phyloP scores from a whole-genome alignment of 1,284 basidiomycete species.

The Trichosporon coremiiforme region DNA sequence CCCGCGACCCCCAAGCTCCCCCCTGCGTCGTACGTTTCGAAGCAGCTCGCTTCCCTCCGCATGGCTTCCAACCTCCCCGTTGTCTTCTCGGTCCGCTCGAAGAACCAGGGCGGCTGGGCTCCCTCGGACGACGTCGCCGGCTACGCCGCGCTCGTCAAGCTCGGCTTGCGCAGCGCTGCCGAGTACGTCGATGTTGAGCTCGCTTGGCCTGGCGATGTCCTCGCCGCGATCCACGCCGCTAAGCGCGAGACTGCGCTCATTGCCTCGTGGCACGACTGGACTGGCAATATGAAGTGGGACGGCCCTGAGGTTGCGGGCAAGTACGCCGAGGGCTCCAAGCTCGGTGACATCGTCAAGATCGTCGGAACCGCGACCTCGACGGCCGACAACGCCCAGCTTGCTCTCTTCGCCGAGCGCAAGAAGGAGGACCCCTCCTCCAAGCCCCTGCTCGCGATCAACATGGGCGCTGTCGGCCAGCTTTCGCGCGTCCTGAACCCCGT shows the following conservation, averaged over 20 bases:
- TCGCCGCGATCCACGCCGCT: conserved; percentile 64
- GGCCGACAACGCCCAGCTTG: conserved; percentile 78
- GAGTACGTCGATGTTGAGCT: conserved; percentile 95
- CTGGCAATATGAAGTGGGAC: conserved; percentile 81
- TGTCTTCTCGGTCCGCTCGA: conserved; percentile 87
- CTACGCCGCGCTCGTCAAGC: conserved; percentile 74
- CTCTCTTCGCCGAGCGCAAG: conserved; percentile 66
- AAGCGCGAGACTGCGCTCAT: conserved; percentile 81
- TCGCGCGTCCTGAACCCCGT: conserved; percentile 83
- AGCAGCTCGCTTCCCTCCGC: conserved; percentile 79
- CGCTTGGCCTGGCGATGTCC: conserved; percentile 67
- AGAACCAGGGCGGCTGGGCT: conserved; percentile 87
- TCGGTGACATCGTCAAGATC: conserved; percentile 90
- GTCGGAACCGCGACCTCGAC: conserved; percentile 77
- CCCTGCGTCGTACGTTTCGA: conserved; percentile 70
- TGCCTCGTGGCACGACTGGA: conserved; percentile 94
- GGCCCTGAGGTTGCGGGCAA: conserved; percentile 68
- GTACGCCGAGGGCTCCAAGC: conserved; percentile 65
- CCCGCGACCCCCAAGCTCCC: conserved; percentile 64
- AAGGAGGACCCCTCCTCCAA: conserved; percentile 60
- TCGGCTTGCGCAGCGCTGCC: conserved; percentile 79
- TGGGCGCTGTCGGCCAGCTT: conserved; percentile 85
- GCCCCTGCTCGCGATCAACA: conserved; percentile 92
- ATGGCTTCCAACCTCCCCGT: conserved; percentile 79
- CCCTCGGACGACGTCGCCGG: conserved; percentile 75